Percentiles rank a stretch among this genome's conserved stretches.
Conservation (phyloP, 257 asterid species). For the Eustoma russellianum region DNA sequence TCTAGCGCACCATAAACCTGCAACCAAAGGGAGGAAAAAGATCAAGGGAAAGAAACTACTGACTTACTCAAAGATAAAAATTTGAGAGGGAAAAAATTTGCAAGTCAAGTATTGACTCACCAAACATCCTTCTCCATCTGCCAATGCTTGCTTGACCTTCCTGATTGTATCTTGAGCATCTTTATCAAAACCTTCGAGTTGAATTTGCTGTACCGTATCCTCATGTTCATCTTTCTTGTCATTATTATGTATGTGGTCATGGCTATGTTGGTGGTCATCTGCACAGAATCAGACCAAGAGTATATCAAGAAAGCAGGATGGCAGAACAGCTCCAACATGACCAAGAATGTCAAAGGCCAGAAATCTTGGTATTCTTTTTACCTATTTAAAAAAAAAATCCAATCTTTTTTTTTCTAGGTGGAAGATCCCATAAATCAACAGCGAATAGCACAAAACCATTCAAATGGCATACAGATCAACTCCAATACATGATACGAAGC, state of each 20-base stretch:
- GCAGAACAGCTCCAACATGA: not conserved
- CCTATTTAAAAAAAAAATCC: no score
- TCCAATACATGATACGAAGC: no score
- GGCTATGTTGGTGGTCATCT: slow-evolving; percentile 66
- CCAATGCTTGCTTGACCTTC: slow-evolving; percentile 84
- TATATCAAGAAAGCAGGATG: not conserved
- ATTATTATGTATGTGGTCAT: slow-evolving; percentile 44
- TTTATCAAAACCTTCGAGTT: slow-evolving; percentile 63
- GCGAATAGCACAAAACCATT: no score
- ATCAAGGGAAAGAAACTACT: not conserved
- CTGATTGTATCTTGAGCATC: slow-evolving; percentile 72
- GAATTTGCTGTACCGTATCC: slow-evolving; percentile 47
- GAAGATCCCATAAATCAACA: no score
- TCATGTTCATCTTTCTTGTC: slow-evolving; percentile 64
- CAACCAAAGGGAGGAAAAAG: slow-evolving; percentile 9
- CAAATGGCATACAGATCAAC: no score
- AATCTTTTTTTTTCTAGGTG: no score
- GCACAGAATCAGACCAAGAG: slow-evolving; percentile 15
- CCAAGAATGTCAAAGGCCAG: no score
- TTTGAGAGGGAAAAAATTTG: not conserved
- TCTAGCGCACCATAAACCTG: slow-evolving; percentile 95
- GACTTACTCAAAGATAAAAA: slow-evolving; percentile 8
- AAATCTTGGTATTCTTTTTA: not conserved
- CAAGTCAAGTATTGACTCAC: slow-evolving; percentile 30
- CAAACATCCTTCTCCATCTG: slow-evolving; percentile 89